Evolutionary conservation across 805 yeast genomes (phyloP).

Genomic region (Komagataella mondaviorum): DNA sequence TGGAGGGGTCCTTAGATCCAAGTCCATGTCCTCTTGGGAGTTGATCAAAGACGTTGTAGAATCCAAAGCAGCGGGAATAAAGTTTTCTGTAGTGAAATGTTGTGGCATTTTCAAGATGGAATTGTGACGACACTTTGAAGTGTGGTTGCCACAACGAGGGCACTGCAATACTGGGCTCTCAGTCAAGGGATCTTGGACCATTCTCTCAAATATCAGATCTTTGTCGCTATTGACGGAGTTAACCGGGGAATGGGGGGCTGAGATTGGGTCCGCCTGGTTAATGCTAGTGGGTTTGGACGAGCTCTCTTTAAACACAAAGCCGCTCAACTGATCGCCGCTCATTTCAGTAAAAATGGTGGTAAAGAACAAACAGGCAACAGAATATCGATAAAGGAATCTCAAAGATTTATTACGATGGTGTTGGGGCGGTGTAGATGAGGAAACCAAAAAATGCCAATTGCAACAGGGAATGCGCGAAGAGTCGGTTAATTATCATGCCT

Average conservation of each 20-base stretch:
- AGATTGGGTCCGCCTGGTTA: background rate
- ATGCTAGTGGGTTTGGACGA: background rate
- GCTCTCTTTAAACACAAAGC: background rate
- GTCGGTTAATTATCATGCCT: background rate
- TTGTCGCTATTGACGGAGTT: background rate
- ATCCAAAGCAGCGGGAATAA: conserved; percentile 43
- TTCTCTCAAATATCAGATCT: conserved; percentile 51
- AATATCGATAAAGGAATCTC: background rate
- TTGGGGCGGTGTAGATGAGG: background rate
- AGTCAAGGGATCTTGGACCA: conserved; percentile 43
- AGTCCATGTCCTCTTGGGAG: conserved; percentile 27
- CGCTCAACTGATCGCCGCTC: background rate
- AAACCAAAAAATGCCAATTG: background rate
- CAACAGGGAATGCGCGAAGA: background rate
- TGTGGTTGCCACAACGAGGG: conserved; percentile 4
- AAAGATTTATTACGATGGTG: background rate
- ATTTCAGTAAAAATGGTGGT: background rate
- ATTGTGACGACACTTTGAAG: conserved; percentile 3
- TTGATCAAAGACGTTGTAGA: conserved; percentile 28
- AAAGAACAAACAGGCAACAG: background rate
- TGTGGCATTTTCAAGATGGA: conserved; percentile 20
- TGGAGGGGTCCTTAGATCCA: conserved; percentile 33
- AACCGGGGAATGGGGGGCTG: background rate
- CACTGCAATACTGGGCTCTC: conserved; percentile 4
- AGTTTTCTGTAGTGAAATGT: conserved; percentile 32